Evolutionary conservation across 148 eudicot species (phyloP).

Genomic region (Agrostemma githago): DNA sequence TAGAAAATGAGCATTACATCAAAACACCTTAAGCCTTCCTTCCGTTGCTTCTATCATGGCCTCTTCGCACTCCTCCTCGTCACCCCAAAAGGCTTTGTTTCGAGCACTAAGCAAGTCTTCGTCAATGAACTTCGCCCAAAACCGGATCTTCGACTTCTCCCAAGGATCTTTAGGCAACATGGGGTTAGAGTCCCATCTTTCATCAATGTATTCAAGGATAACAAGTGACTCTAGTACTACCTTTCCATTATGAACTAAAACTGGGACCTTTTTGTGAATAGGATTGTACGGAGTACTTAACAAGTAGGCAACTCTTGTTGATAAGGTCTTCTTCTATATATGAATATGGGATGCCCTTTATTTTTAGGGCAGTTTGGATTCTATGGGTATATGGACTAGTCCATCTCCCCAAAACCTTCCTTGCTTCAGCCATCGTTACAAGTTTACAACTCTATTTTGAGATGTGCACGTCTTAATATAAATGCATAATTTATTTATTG

Average conservation of each 20-base stretch:
- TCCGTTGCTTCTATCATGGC: conserved; percentile 8
- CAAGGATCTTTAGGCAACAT: conserved; percentile 12
- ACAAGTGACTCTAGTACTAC: conserved; percentile 5
- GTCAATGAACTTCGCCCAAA: conserved; percentile 2
- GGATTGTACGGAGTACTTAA: background rate
- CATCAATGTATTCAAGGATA: conserved; percentile 11
- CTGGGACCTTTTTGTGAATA: conserved; percentile 13
- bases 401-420: conserved; percentile 1
- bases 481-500: no score
- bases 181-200: background rate
- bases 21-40: background rate
- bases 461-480: no score
- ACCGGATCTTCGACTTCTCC: conserved; percentile 4
- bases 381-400: conserved; percentile 4
- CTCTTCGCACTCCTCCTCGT: background rate
- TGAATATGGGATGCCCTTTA: conserved; percentile 12
- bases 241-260: conserved; percentile 10
- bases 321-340: background rate
- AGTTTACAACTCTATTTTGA: no score
- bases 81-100: conserved; percentile 10
- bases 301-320: conserved; percentile 8
- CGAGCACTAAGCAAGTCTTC: background rate
- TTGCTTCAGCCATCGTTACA: background rate
- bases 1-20: no score
- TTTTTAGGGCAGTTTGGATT: conserved; percentile 5